A percentile compares a stretch with the other conserved stretches of the same genome.
Evolutionary conservation across 306 rosid species (phyloP).

Genomic region (Prunus campanulata): DNA sequence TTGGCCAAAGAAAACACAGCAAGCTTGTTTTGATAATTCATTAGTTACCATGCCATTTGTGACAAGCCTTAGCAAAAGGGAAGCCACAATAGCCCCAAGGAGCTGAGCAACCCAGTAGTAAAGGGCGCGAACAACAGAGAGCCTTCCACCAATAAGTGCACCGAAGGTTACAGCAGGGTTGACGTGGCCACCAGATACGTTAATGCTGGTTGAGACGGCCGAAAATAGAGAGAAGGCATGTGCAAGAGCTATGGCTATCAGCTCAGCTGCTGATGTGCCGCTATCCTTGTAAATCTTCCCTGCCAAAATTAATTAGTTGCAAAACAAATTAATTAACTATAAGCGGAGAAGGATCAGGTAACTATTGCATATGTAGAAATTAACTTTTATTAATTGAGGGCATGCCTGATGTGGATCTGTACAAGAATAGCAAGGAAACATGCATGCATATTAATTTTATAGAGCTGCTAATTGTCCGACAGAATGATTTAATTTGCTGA

Average conservation of each 20-base stretch:
- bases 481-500: not conserved
- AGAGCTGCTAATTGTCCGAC: not conserved
- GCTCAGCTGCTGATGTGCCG: constrained; percentile 53
- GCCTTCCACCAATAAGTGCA: constrained; percentile 78
- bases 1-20: too few species aligned
- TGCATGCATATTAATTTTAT: not conserved
- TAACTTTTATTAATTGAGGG: not conserved
- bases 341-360: too few species aligned
- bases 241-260: constrained; percentile 59
- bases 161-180: constrained; percentile 95
- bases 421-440: not conserved
- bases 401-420: not conserved
- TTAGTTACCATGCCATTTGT: constrained; percentile 73
- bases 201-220: constrained; percentile 69
- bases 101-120: constrained; percentile 93
- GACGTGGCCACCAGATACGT: constrained; percentile 85
- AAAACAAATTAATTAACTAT: not conserved
- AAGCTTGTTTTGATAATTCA: too few species aligned
- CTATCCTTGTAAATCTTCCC: constrained; percentile 69
- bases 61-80: constrained; percentile 75
- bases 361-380: too few species aligned
- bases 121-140: constrained; percentile 69
- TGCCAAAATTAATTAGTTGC: constrained; percentile 15
- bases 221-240: constrained; percentile 71
- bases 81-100: constrained; percentile 68